A percentile compares a stretch with the other conserved stretches of the same genome.
These are phyloP conservation scores for Cyberlindnera sargentensis DNA, from an alignment of 805 yeast species.

Conservation along the genomic window DNA sequence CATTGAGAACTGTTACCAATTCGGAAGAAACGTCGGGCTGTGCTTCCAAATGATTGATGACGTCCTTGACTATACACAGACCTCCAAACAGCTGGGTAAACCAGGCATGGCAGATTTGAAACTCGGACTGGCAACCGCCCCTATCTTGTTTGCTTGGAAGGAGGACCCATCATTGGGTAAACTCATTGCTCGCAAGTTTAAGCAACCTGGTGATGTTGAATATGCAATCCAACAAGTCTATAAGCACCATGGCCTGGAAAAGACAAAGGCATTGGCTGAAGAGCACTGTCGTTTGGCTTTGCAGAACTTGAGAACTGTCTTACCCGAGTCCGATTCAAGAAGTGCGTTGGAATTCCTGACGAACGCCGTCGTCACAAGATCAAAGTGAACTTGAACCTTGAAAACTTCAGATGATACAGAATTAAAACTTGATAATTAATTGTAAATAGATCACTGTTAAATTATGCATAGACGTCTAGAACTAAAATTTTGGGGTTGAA, in stretches of 20 bases:
- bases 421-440: too few species aligned
- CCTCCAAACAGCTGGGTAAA: conserved; percentile 80
- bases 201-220: conserved; percentile 75
- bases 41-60: conserved; percentile 97
- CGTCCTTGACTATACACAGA: conserved; percentile 89
- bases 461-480: too few species aligned
- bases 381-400: conserved; percentile 35
- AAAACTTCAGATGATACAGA: too few species aligned
- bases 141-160: conserved; percentile 91
- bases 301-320: conserved; percentile 48
- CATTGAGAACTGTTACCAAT: conserved; percentile 83
- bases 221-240: conserved; percentile 70
- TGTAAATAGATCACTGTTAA: too few species aligned
- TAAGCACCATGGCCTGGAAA: conserved; percentile 63
- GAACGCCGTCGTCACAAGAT: conserved; percentile 79
- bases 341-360: conserved; percentile 83
- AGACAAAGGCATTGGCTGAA: conserved; percentile 72
- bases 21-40: conserved; percentile 87
- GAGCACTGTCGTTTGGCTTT: conserved; percentile 74
- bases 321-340: conserved; percentile 88
- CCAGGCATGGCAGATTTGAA: conserved; percentile 95
- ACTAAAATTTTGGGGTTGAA: too few species aligned
- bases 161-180: conserved; percentile 79
- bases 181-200: conserved; percentile 77
- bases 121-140: conserved; percentile 95